phyloP scores from a whole-genome alignment of 805 yeast species.

The Wickerhamiella galacta region DNA sequence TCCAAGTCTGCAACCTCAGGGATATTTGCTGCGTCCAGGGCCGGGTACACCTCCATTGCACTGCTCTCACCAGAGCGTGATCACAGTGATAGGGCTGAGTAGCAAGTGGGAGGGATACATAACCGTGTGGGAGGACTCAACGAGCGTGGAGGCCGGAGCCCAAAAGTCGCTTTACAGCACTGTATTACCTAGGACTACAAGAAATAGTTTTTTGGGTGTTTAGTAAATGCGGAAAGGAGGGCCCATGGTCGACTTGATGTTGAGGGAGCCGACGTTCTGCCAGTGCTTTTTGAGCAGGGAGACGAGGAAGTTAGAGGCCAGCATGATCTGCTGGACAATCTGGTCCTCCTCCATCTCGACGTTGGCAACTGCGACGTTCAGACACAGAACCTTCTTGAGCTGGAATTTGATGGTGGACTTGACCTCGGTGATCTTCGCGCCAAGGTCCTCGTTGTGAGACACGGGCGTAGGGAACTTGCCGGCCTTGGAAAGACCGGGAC shows the following conservation, averaged over 20 bases:
- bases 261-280: slow-evolving; percentile 99
- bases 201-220: too few relatives aligned
- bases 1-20: too few relatives aligned
- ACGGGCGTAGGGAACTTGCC: slow-evolving; percentile 99
- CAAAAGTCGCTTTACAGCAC: too few relatives aligned
- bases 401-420: slow-evolving; percentile 99
- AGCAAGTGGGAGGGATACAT: too few relatives aligned
- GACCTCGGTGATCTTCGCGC: slow-evolving; percentile 89
- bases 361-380: slow-evolving; percentile 99
- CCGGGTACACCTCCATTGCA: too few relatives aligned
- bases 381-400: slow-evolving; percentile 98
- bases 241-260: slow-evolving; percentile 99
- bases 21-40: too few relatives aligned
- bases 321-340: slow-evolving; percentile 92
- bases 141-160: too few relatives aligned
- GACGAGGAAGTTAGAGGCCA: slow-evolving; percentile 98
- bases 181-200: too few relatives aligned
- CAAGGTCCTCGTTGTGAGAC: slow-evolving; percentile 96
- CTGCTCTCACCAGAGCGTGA: too few relatives aligned
- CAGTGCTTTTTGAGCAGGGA: slow-evolving; percentile 99
- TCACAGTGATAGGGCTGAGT: too few relatives aligned
- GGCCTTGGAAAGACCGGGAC: slow-evolving; percentile 99
- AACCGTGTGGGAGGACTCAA: too few relatives aligned
- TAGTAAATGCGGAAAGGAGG: slow-evolving; percentile 99
- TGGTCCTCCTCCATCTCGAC: slow-evolving; percentile 98